Percentiles rank a stretch among this genome's conserved stretches.
These are phyloP conservation scores for Populus tomentosa DNA, from an alignment of 441 rosid species.

Conservation along the genomic window DNA sequence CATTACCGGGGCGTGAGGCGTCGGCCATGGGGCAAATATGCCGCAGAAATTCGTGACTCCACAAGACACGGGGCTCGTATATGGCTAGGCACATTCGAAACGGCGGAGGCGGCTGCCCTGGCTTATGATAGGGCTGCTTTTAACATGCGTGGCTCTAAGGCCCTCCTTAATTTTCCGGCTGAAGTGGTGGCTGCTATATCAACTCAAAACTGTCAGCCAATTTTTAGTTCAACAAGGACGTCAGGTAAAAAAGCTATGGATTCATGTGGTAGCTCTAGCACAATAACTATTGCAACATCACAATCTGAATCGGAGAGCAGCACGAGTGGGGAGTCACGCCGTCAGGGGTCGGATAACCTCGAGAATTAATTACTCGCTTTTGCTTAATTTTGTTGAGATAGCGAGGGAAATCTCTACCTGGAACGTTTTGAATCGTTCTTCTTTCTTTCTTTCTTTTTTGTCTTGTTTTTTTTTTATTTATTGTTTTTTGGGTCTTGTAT, in stretches of 20 bases:
- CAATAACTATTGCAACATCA: background rate
- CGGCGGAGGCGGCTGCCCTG: conserved; percentile 24
- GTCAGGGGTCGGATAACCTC: background rate
- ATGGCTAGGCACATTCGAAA: conserved; percentile 57
- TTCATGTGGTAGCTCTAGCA: conserved; percentile 18
- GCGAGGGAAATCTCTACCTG: background rate
- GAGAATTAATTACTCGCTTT: background rate
- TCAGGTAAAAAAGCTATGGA: conserved; percentile 1
- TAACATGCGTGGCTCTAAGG: conserved; percentile 62
- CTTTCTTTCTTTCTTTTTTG: too few species aligned
- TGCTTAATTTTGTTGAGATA: background rate
- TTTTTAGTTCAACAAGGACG: background rate
- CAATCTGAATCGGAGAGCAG: conserved; percentile 21
- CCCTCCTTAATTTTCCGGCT: conserved; percentile 56
- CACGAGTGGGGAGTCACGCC: conserved; percentile 12
- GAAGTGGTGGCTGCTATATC: conserved; percentile 34
- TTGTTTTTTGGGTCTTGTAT: background rate
- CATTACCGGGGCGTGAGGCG: conserved; percentile 63
- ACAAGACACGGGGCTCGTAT: conserved; percentile 38
- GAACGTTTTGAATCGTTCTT: background rate
- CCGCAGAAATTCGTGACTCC: conserved; percentile 66
- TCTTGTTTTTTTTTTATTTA: too few species aligned
- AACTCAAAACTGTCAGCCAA: background rate
- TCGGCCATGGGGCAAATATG: conserved; percentile 70
- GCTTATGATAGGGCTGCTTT: conserved; percentile 68